These are phyloP conservation scores for Penicillium olsonii DNA, from an alignment of 2,329 filamentous ascomycete genomes.

Conservation along the genomic window DNA sequence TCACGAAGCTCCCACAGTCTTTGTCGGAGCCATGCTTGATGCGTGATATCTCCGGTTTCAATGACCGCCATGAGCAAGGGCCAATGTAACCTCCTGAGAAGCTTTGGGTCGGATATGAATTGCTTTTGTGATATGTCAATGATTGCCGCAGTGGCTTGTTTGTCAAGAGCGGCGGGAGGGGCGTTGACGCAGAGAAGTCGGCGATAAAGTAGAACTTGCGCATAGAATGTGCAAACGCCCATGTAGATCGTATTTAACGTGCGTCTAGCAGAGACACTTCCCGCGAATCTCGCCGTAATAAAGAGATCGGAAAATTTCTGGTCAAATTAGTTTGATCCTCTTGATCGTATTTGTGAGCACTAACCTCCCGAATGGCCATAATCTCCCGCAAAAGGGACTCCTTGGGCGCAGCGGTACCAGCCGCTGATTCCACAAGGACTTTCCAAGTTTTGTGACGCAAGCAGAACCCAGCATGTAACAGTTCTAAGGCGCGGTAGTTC, in stretches of 20 bases:
- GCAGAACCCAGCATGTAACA: conserved; percentile 32
- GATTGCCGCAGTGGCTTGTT: conserved; percentile 31
- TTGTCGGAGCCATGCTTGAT: conserved; percentile 35
- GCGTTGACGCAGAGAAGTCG: conserved; percentile 29
- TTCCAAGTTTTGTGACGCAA: conserved; percentile 35
- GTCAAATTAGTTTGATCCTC: not conserved
- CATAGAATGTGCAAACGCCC: conserved; percentile 37
- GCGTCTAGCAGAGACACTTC: conserved; percentile 30
- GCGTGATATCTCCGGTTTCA: conserved; percentile 30
- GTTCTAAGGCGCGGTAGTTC: conserved; percentile 38
- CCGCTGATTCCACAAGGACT: conserved; percentile 24
- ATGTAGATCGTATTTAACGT: conserved; percentile 39
- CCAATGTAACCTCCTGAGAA: conserved; percentile 36
- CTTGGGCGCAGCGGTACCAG: conserved; percentile 13
- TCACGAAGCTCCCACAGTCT: conserved; percentile 31
- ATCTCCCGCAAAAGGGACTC: conserved; percentile 29
- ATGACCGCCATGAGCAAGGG: conserved; percentile 37
- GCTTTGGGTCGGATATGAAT: conserved; percentile 30
- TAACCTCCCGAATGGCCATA: conserved; percentile 28
- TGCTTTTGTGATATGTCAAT: conserved; percentile 37
- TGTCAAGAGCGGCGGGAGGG: conserved; percentile 25
- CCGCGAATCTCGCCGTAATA: conserved; percentile 35
- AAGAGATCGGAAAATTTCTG: conserved; percentile 41
- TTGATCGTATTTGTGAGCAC: not conserved
- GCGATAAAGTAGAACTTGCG: conserved; percentile 35